phyloP scores from a whole-genome alignment of 2,329 filamentous ascomycete genomes.

The Calonectria hawksworthii region DNA sequence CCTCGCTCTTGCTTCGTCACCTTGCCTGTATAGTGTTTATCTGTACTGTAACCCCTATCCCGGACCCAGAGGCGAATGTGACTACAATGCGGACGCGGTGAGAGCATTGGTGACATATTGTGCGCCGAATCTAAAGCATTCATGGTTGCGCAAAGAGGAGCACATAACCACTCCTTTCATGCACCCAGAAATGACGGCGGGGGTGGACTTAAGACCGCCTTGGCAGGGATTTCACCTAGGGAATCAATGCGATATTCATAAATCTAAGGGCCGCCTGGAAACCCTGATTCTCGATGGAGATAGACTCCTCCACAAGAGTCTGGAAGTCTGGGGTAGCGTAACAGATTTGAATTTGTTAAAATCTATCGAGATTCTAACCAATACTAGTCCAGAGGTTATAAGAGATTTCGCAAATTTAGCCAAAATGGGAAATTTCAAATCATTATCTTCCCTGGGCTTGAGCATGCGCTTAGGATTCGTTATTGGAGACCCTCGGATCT shows the following conservation, averaged over 20 bases:
- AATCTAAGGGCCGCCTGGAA: neutral
- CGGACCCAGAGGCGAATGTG: neutral
- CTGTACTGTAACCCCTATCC: neutral
- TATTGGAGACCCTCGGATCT: neutral
- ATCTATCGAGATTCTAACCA: neutral
- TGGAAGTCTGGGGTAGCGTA: neutral
- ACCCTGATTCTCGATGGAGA: neutral
- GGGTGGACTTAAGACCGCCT: neutral
- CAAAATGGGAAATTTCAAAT: neutral
- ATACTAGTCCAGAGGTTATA: neutral
- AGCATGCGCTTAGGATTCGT: neutral
- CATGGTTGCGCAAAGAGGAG: neutral
- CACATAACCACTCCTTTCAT: neutral
- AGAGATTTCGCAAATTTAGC: neutral
- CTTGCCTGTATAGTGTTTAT: neutral
- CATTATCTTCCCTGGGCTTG: neutral
- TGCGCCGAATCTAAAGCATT: neutral
- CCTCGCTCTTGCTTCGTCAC: neutral
- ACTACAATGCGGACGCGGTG: neutral
- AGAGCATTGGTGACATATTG: neutral
- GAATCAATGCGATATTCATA: neutral
- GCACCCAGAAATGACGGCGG: neutral
- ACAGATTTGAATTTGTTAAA: neutral
- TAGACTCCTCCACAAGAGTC: neutral
- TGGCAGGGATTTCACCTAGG: neutral